Percentiles rank a stretch among this genome's conserved stretches.
Conservation (phyloP, 352 stramenopile species). For the Thalassiosira mediterranea region DNA sequence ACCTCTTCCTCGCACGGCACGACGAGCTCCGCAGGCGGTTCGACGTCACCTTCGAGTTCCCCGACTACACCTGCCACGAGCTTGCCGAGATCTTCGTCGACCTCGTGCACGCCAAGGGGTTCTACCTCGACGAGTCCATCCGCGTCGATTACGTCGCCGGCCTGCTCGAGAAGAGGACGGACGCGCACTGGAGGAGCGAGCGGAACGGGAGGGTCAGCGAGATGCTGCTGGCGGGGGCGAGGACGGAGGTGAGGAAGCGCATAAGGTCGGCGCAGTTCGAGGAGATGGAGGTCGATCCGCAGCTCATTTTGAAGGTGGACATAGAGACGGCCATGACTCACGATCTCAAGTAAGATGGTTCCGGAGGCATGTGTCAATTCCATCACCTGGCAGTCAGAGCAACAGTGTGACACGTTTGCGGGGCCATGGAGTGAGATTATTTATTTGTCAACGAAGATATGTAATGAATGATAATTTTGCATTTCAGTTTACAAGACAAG, state of each 20-base stretch:
- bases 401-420: too few relatives aligned
- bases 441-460: too few relatives aligned
- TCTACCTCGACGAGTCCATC: conserved; percentile 71
- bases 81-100: conserved; percentile 81
- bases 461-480: too few relatives aligned
- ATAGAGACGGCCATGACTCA: conserved; percentile 71
- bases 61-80: conserved; percentile 76
- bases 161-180: conserved; percentile 70
- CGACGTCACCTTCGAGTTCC: conserved; percentile 79
- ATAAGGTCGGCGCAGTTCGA: conserved; percentile 77
- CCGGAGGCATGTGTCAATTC: too few relatives aligned
- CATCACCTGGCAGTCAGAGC: too few relatives aligned
- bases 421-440: too few relatives aligned
- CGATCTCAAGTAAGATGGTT: conserved; percentile 75
- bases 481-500: too few relatives aligned
- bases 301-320: conserved; percentile 75
- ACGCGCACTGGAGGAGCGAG: conserved; percentile 68
- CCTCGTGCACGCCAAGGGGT: conserved; percentile 77
- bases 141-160: conserved; percentile 55
- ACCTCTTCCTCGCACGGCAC: conserved; percentile 73
- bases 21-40: conserved; percentile 72
- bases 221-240: conserved; percentile 73
- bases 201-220: conserved; percentile 81
- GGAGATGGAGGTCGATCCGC: conserved; percentile 78
- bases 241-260: conserved; percentile 72